phyloP scores from a whole-genome alignment of 1,139 yeast genomes.

The Chernovozyma aurita region DNA sequence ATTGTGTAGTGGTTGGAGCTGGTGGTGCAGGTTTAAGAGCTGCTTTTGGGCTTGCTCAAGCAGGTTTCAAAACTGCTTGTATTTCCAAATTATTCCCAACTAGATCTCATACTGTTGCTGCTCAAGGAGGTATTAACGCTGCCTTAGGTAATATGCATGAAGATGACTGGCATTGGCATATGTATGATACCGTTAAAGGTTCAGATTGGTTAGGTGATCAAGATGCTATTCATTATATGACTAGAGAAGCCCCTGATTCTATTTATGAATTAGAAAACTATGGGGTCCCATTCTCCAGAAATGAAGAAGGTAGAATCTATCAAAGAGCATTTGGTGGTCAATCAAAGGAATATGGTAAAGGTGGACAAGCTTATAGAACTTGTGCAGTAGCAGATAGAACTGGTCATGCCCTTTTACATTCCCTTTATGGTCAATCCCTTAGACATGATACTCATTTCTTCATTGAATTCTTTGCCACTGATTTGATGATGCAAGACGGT shows the following conservation, averaged over 20 bases:
- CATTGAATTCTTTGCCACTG: constrained; percentile 96
- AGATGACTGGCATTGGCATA: constrained; percentile 99
- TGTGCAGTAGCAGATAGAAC: constrained; percentile 99
- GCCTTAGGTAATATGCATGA: constrained; percentile 96
- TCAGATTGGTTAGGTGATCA: constrained; percentile 99
- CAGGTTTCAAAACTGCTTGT: constrained; percentile 97
- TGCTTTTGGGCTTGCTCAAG: constrained; percentile 95
- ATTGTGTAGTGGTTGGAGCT: constrained; percentile 96
- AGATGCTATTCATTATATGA: constrained; percentile 98
- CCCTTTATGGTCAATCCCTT: constrained; percentile 93
- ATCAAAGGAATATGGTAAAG: constrained; percentile 91
- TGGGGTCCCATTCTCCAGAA: constrained; percentile 98
- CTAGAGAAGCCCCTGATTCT: constrained; percentile 94
- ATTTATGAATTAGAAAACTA: constrained; percentile 96
- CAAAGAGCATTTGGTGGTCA: constrained; percentile 99
- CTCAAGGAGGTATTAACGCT: constrained; percentile 99
- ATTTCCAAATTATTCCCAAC: constrained; percentile 96
- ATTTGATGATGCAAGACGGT: constrained; percentile 91
- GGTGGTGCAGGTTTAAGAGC: constrained; percentile 99
- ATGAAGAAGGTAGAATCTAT: constrained; percentile 93
- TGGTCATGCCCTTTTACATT: constrained; percentile 95
- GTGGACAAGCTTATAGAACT: constrained; percentile 98
- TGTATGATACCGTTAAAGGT: constrained; percentile 99
- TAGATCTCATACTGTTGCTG: constrained; percentile 98
- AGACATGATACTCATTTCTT: constrained; percentile 97